Conservation (phyloP, 805 yeast genomes). For the Ogataea pignaliae region DNA sequence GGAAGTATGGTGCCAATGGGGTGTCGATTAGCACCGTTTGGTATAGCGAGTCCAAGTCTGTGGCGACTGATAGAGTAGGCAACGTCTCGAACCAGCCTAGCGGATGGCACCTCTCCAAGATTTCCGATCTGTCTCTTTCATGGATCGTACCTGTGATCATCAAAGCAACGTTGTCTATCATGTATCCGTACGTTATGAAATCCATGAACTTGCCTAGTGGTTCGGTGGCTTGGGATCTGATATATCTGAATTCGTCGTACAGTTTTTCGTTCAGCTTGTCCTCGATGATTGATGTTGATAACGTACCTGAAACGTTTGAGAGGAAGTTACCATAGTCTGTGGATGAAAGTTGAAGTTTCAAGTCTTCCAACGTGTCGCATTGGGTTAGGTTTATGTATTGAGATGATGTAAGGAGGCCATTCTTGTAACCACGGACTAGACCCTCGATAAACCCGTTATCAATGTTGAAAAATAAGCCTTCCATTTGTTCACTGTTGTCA, state of each 20-base stretch:
- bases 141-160: conserved; percentile 97
- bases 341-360: conserved; percentile 88
- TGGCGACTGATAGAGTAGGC: conserved; percentile 91
- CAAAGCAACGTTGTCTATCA: conserved; percentile 95
- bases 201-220: conserved; percentile 81
- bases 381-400: conserved; percentile 93
- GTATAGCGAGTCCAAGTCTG: conserved; percentile 90
- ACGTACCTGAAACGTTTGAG: conserved; percentile 74
- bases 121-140: conserved; percentile 85
- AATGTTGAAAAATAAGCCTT: conserved; percentile 87
- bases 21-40: conserved; percentile 92
- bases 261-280: conserved; percentile 69
- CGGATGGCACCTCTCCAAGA: conserved; percentile 89
- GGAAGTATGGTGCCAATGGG: conserved; percentile 95
- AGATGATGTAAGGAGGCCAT: conserved; percentile 68
- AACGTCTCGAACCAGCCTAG: conserved; percentile 98
- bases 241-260: conserved; percentile 78
- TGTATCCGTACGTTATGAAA: conserved; percentile 90
- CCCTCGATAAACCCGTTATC: conserved; percentile 92
- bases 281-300: conserved; percentile 84
- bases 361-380: conserved; percentile 91
- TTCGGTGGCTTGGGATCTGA: conserved; percentile 79
- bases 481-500: conserved; percentile 47
- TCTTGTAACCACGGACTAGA: conserved; percentile 88
- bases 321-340: conserved; percentile 94